Evolutionary conservation across 2,329 filamentous ascomycete genomes (phyloP), one percentile per base, ranked within the genome.

Genomic region (Sporothrix luriei): DNA sequence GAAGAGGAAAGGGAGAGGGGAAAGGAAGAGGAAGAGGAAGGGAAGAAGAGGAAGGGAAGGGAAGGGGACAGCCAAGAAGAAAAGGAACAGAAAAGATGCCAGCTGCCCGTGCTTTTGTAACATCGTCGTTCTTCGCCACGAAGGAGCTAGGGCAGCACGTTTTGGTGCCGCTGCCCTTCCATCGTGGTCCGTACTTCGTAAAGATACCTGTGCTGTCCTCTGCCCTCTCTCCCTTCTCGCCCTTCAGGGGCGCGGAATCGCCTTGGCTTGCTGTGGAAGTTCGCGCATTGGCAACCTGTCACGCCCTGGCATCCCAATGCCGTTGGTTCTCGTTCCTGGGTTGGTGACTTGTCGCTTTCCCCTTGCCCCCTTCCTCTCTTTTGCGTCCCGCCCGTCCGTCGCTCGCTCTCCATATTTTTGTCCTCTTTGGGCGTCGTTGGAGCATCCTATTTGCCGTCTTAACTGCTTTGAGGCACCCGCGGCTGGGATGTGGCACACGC

Each of bases 401-500:
- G 49, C 38, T 40, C 14, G 33, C 29, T 26, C n/a, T 11, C 40
- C 4, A 13, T 26, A 49, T 16, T 24, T 29, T 48, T 54, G 21
- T n/a, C 65, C 65, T 67, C 21, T 57, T 48, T 55, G 62, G 62
- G 46, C 0, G 11, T 49, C 38, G 38, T 62, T 26, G 7, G 6
- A 14, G n/a, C 9, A 14, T 48, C 33, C 38, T 54, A 24, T 49
- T 55, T 26, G 51, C 57, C 38, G 48, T 38, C 54, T 54, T 49
- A 24, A 40, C 51, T 66, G 61, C 62, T 66, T 64, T 66, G 49
- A 57, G 49, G 68, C 40, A 55, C 51, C 26, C 51, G 68, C 19
- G 52, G 61, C 65, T 64, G 61, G 21, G 51, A 67, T 46, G 64
- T 48, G 38, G 33, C 21, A 65, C 68, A 69, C 49, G 26, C 68